These are phyloP conservation scores for Colletotrichum caudatum DNA, from an alignment of 2,329 filamentous ascomycete genomes.

Conservation along the genomic window DNA sequence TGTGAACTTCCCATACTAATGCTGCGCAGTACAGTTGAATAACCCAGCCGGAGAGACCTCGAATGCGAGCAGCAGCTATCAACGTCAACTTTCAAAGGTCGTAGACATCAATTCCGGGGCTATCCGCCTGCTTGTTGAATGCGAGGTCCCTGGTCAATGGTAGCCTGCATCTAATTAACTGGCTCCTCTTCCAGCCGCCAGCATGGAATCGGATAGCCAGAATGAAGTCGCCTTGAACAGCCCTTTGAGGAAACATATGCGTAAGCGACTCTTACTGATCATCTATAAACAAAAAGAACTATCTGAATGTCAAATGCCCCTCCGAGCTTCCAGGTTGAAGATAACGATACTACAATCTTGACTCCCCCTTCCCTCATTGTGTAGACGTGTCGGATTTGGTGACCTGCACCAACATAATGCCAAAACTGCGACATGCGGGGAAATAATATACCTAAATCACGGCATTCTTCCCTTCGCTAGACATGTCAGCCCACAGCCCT, in stretches of 20 bases:
- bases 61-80: too few species aligned
- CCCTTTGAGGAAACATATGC: constrained; percentile 44
- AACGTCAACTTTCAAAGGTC: too few species aligned
- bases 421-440: background rate
- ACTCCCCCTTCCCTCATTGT: constrained; percentile 39
- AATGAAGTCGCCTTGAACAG: constrained; percentile 35
- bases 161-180: too few species aligned
- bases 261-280: constrained; percentile 43
- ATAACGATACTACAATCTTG: constrained; percentile 45
- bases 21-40: too few species aligned
- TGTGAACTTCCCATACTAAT: too few species aligned
- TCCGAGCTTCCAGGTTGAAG: constrained; percentile 41
- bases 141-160: too few species aligned
- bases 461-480: background rate
- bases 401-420: background rate
- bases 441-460: background rate
- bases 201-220: constrained; percentile 42
- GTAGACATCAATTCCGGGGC: too few species aligned
- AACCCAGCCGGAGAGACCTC: too few species aligned
- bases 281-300: constrained; percentile 42
- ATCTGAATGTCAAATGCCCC: constrained; percentile 45
- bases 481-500: too few species aligned
- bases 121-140: too few species aligned
- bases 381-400: background rate
- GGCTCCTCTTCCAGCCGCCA: constrained; percentile 8